Evolutionary conservation across 2,329 filamentous ascomycete species (phyloP).

Genomic region (Xylaria digitata): DNA sequence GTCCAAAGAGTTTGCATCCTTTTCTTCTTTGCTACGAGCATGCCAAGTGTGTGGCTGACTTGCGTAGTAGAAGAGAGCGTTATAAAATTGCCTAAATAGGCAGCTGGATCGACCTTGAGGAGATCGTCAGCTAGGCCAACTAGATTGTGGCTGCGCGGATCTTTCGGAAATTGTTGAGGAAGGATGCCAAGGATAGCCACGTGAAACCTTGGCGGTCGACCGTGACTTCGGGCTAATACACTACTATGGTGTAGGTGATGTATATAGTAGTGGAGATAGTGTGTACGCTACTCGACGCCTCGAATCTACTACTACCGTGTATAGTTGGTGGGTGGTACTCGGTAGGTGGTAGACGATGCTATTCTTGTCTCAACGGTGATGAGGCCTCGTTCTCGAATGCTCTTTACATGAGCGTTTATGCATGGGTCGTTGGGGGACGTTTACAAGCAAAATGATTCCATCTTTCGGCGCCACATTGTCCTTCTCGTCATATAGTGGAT

Average conservation of each 20-base stretch:
- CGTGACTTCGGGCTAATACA: constrained; percentile 3
- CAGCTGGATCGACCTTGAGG: constrained; percentile 1
- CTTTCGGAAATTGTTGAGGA: constrained; percentile 35
- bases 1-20: neutral
- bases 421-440: constrained; percentile 32
- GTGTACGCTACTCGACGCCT: neutral
- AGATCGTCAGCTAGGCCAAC: constrained; percentile 14
- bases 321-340: constrained; percentile 5
- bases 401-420: constrained; percentile 18
- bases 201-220: constrained; percentile 35
- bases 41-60: constrained; percentile 3
- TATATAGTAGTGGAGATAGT: no score
- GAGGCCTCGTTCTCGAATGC: constrained; percentile 8
- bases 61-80: neutral
- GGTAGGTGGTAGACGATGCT: constrained; percentile 14
- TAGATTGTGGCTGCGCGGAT: constrained; percentile 33
- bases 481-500: neutral
- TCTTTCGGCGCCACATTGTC: constrained; percentile 18
- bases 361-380: constrained; percentile 12
- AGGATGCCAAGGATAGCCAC: constrained; percentile 30
- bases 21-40: neutral
- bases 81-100: constrained; percentile 7
- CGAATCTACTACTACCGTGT: neutral
- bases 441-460: constrained; percentile 17
- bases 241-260: neutral